Base-by-base conservation (phyloP, 192 early-diverging fungal species). In the Linnemannia exigua region DNA sequence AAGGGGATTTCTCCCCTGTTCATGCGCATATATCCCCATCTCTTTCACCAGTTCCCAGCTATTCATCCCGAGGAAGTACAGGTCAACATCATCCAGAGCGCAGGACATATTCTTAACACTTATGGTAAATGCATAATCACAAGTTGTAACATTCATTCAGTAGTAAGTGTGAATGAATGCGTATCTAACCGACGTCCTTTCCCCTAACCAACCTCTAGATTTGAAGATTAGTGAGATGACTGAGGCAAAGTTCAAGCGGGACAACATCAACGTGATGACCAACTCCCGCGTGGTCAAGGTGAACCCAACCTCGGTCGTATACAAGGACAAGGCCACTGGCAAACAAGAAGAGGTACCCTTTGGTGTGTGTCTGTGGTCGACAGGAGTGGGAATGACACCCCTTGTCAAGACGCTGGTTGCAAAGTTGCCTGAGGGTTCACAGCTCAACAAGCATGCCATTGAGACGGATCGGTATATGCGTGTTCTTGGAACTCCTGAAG, bases 41-140 rank as follows among this genome's bases (percentile, higher is more conserved):
- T 33, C 1, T 51, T 35, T 38, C 20, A 22, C 15, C 90, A 94
- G 88, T 96, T 95, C 84, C 95, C 94, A 11, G 89, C 90, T 67
- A 88, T 93, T 38, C 82, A 90, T 51, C 88, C 89, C 19, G 78
- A 91, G 19, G 88, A 90, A 20, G 94, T 94, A 0, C 48, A 75
- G 31, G 91, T 95, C 35, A 89, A 80, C 28, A 90, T 95, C 28
- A 93, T 95, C 54, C 94, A 95, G 76, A 91, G 91, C 44, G 88
- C 89, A 37, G 93, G 91, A 74, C 95, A 96, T 79, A 94, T 96
- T 63, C 78, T 96, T 9, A 96, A 96, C 70, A 95, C 94, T 5
- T 95, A 89, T 67, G 88, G 87, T 81, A 79, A 70, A 28, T 44
- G 41, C 9, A 6, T 9, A 44, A 44, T 44, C 41, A 9, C 41